Percentiles rank a stretch among this genome's conserved stretches.
Conservation (phyloP, 306 rosid species). For the Arachis stenosperma region DNA sequence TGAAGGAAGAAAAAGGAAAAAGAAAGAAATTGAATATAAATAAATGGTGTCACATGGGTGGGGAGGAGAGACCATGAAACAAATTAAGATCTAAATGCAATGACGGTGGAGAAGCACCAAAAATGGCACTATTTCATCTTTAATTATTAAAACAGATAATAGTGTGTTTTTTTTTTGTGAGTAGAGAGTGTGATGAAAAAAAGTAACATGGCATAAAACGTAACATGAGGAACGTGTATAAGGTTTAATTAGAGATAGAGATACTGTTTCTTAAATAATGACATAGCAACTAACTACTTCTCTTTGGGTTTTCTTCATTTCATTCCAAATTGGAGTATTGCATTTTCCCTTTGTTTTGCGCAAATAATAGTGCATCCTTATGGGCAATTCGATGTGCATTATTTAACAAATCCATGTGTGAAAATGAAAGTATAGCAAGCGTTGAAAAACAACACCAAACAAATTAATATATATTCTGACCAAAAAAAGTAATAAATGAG, state of each 20-base stretch:
- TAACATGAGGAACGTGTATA: not conserved
- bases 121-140: slow-evolving; percentile 7
- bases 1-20: not conserved
- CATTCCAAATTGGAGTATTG: slow-evolving; percentile 3
- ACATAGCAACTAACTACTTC: slow-evolving; percentile 14
- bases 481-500: too few relatives aligned
- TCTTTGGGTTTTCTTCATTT: slow-evolving; percentile 3
- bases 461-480: too few relatives aligned
- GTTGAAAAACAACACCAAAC: not conserved
- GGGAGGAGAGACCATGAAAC: not conserved
- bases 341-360: not conserved
- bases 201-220: slow-evolving; percentile 5
- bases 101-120: not conserved
- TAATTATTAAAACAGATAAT: not conserved
- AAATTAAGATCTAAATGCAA: slow-evolving; percentile 1
- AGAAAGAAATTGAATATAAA: not conserved
- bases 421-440: not conserved
- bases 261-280: slow-evolving; percentile 12
- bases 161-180: too few relatives aligned
- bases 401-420: slow-evolving; percentile 12
- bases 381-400: slow-evolving; percentile 30
- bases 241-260: not conserved
- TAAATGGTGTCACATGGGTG: slow-evolving; percentile 19
- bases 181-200: not conserved
- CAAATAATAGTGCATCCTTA: not conserved